Conservation (phyloP, 2,329 filamentous ascomycete species). For the Aspergillaceae sp. region DNA sequence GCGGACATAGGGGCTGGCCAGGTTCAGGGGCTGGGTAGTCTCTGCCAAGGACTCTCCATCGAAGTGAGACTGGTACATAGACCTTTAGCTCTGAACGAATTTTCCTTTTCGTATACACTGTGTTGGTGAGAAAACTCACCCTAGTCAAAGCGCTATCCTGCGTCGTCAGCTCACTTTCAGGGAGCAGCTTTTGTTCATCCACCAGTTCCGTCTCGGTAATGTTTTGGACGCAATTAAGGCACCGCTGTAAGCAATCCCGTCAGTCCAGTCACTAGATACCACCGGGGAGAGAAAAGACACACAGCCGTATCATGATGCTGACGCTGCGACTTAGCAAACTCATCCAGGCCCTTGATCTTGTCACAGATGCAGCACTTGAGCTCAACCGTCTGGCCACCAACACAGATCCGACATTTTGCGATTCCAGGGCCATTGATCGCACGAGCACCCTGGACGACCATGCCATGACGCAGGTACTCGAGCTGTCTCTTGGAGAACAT, state of each 20-base stretch:
- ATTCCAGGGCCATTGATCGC: constrained; percentile 12
- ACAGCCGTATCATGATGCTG: constrained; percentile 39
- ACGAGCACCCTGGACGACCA: constrained; percentile 9
- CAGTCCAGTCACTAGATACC: not conserved
- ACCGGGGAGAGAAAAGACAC: constrained; percentile 15
- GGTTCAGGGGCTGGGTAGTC: constrained; percentile 2
- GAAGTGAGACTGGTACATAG: constrained; percentile 8
- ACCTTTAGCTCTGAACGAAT: not conserved
- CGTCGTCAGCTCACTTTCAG: constrained; percentile 9
- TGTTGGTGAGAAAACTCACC: constrained; percentile 3
- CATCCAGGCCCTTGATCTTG: constrained; percentile 38
- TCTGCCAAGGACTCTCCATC: constrained; percentile 4
- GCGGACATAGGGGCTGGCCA: not conserved
- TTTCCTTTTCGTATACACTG: not conserved
- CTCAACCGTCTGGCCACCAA: constrained; percentile 37
- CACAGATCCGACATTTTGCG: constrained; percentile 39
- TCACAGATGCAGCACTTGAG: constrained; percentile 43
- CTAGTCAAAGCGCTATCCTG: constrained; percentile 2
- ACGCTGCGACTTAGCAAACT: constrained; percentile 44
- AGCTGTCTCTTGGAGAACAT: constrained; percentile 44
- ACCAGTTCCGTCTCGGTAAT: constrained; percentile 25
- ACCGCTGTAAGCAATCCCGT: constrained; percentile 27
- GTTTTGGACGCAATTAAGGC: constrained; percentile 30
- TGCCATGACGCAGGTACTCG: constrained; percentile 22
- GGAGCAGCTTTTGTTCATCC: constrained; percentile 21